phyloP scores from a whole-genome alignment of 2,329 filamentous ascomycete species.

The Hypoxylon sp. region DNA sequence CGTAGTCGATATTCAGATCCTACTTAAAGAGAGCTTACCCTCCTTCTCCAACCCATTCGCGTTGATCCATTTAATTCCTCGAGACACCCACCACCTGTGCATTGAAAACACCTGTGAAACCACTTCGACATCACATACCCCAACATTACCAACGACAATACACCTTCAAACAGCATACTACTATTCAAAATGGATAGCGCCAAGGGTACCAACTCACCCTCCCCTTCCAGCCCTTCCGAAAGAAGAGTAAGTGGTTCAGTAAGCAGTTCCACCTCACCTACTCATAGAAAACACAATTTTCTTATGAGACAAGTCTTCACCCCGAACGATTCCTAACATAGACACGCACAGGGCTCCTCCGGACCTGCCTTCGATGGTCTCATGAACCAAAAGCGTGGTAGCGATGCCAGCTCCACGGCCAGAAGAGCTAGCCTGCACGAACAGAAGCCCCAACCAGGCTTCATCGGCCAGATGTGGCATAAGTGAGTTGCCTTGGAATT shows the following conservation, averaged over 20 bases:
- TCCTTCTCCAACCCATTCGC: not conserved
- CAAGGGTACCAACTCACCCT: conserved; percentile 30
- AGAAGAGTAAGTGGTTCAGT: conserved; percentile 44
- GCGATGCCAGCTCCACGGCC: conserved; percentile 56
- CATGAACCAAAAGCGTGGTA: conserved; percentile 62
- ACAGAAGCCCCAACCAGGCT: conserved; percentile 61
- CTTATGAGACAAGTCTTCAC: not conserved
- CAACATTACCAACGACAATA: not conserved
- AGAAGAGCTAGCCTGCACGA: conserved; percentile 68
- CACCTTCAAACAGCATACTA: not conserved
- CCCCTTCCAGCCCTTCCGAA: conserved; percentile 34
- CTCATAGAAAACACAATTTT: not conserved
- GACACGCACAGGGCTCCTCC: conserved; percentile 57
- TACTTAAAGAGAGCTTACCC: conserved; percentile 26
- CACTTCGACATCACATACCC: conserved; percentile 16
- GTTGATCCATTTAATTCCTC: not conserved
- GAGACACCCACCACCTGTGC: conserved; percentile 4
- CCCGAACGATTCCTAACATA: conserved; percentile 20
- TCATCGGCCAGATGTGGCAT: conserved; percentile 68
- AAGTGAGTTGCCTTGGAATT: conserved; percentile 56
- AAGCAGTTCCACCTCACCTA: not conserved
- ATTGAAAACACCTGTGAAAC: conserved; percentile 10
- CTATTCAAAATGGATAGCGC: conserved; percentile 43
- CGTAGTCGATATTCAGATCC: not conserved
- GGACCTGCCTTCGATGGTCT: conserved; percentile 65